Evolutionary conservation across 495 filamentous ascomycete genomes (phyloP), one percentile per base, ranked within the genome.

Genomic region (Podospora didyma): DNA sequence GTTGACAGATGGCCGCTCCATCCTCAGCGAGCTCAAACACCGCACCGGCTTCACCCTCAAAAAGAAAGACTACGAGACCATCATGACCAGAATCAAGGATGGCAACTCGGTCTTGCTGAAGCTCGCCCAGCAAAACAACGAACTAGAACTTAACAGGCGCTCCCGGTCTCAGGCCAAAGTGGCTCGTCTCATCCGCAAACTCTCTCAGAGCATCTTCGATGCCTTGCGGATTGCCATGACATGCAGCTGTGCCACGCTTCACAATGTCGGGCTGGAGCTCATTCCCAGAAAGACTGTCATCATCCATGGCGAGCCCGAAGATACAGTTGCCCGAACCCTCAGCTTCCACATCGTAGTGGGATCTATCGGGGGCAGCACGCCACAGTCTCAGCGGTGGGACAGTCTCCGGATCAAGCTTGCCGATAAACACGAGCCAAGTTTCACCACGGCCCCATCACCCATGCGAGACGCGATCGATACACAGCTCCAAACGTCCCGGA

Each of bases 291-390:
- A 53, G 21, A 22, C 35, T 17, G 22, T 52, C 26, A 34, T 58
- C 7, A 24, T 52, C 1, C 56, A 31, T 11, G 24, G 49, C 6
- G 51, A 53, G 14, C 7, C 41, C n/a, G 56, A 58, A 12, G 22
- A 58, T 34, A 28, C 53, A 7, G 35, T 53, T 7, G 56, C 56
- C 14, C 48, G 52, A 28, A 53, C 23, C 20, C 28, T 58, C 12
- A 22, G 49, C 2, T 58, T 58, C 28, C 31, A 49, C 26, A 10
- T 53, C 28, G 56, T 22, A 28, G 10, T 41, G 14, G 37, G 37
- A 17, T 41, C 37, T 3, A 4, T 28, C 47, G n/a, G 7, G 7
- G 12, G 12, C 4, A 16, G n/a, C 37, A 17, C 37, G 16, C 37
- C 4, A 14, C 12, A 41, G 37, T 17, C 37, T 3, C 37, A 41